Conservation (phyloP, 2,329 filamentous ascomycete genomes). For the Colletotrichum sidae region DNA sequence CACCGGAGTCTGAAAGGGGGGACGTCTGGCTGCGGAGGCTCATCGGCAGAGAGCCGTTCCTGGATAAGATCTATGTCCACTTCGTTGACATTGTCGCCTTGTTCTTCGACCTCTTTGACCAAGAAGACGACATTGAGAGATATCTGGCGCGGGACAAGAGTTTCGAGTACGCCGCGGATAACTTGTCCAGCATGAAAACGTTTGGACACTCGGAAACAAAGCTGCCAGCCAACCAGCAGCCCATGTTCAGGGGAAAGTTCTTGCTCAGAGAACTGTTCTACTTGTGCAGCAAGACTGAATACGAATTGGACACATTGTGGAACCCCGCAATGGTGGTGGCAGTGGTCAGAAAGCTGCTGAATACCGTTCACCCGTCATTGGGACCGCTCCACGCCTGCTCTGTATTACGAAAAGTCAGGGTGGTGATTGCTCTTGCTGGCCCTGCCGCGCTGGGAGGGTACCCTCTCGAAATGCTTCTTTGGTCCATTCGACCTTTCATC, state of each 20-base stretch:
- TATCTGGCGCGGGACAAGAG: conserved; percentile 70
- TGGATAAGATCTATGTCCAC: conserved; percentile 71
- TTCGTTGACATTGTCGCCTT: conserved; percentile 83
- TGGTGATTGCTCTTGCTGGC: conserved; percentile 84
- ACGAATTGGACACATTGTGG: conserved; percentile 76
- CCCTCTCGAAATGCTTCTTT: conserved; percentile 89
- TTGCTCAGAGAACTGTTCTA: conserved; percentile 81
- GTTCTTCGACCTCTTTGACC: conserved; percentile 81
- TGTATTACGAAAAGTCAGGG: conserved; percentile 85
- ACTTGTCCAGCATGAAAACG: conserved; percentile 75
- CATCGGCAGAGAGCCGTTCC: conserved; percentile 75
- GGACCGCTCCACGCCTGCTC: conserved; percentile 90
- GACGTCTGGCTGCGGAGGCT: conserved; percentile 75
- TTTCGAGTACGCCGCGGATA: conserved; percentile 70
- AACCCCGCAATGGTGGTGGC: conserved; percentile 79
- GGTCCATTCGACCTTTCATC: conserved; percentile 81
- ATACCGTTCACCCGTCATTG: conserved; percentile 83
- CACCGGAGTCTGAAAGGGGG: conserved; percentile 53
- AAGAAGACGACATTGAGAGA: conserved; percentile 79
- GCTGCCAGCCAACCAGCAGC: conserved; percentile 85
- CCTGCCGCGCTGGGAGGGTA: conserved; percentile 80
- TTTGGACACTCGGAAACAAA: conserved; percentile 73
- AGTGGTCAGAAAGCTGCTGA: conserved; percentile 81
- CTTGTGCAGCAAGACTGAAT: conserved; percentile 78
- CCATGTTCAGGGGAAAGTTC: conserved; percentile 83